Conservation (phyloP, 1,284 basidiomycete species). For the Malassezia cuniculi region DNA sequence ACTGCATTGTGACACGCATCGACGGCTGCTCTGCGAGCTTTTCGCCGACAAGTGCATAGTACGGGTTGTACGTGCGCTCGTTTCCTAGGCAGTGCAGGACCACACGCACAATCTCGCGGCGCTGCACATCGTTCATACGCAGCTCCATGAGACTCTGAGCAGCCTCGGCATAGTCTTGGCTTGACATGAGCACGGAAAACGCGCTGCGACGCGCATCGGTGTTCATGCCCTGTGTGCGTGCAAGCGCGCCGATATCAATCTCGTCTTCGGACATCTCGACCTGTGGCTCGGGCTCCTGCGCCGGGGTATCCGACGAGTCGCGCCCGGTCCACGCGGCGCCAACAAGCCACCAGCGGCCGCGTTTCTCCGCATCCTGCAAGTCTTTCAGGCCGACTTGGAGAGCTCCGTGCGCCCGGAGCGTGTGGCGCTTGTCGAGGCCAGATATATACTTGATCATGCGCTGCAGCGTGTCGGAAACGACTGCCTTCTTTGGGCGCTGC, state of each 20-base stretch:
- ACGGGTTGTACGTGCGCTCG: constrained; percentile 66
- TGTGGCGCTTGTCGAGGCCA: constrained; percentile 25
- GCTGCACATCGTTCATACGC: constrained; percentile 74
- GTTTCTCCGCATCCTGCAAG: constrained; percentile 66
- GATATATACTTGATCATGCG: constrained; percentile 34
- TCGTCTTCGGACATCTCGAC: constrained; percentile 50
- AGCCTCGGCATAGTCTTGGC: constrained; percentile 82
- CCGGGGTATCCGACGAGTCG: constrained; percentile 55
- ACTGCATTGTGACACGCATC: constrained; percentile 84
- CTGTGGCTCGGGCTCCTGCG: constrained; percentile 7
- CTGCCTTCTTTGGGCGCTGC: constrained; percentile 50
- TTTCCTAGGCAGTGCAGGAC: constrained; percentile 74
- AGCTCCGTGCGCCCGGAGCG: constrained; percentile 24
- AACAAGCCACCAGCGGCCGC: constrained; percentile 97
- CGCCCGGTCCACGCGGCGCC: constrained; percentile 87
- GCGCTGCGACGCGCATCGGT: constrained; percentile 81
- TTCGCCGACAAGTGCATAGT: constrained; percentile 68
- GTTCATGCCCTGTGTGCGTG: constrained; percentile 92
- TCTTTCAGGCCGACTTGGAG: constrained; percentile 54
- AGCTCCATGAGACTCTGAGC: constrained; percentile 71
- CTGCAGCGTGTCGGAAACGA: constrained; percentile 3
- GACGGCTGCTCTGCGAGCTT: constrained; percentile 49
- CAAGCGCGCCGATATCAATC: constrained; percentile 58
- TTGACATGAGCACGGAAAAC: constrained; percentile 72
- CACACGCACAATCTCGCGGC: constrained; percentile 84